These are phyloP conservation scores for Kluyveromyces sp. DNA, from an alignment of 1,139 yeast genomes.

Conservation along the genomic window DNA sequence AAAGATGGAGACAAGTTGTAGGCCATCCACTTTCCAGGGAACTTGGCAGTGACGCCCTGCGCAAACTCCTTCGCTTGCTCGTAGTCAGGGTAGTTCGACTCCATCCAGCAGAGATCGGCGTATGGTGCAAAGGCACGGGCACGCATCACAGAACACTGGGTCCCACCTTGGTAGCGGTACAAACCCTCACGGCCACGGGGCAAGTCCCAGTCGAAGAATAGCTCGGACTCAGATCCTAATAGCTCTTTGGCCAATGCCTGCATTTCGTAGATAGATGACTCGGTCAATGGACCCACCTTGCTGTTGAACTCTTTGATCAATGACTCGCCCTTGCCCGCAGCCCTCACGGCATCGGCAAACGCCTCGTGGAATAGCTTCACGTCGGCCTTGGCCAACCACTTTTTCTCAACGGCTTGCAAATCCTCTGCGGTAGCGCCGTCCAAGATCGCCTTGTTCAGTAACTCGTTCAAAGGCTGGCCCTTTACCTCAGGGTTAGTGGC, in stretches of 20 bases:
- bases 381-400: conserved; percentile 81
- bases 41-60: conserved; percentile 72
- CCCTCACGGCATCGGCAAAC: conserved; percentile 73
- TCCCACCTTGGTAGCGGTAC: conserved; percentile 94
- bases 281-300: conserved; percentile 67
- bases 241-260: conserved; percentile 67
- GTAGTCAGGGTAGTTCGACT: conserved; percentile 90
- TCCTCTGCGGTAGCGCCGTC: conserved; percentile 65
- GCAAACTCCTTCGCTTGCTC: conserved; percentile 93
- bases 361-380: conserved; percentile 88
- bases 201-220: conserved; percentile 92
- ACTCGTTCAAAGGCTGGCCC: conserved; percentile 54
- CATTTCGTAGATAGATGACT: conserved; percentile 74
- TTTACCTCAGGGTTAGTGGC: conserved; percentile 76
- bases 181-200: conserved; percentile 96
- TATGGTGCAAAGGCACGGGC: conserved; percentile 94
- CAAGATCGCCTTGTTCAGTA: conserved; percentile 75
- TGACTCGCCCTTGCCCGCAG: conserved; percentile 54
- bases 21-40: conserved; percentile 91
- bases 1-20: conserved; percentile 94
- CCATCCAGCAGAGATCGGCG: conserved; percentile 98
- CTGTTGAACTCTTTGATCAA: conserved; percentile 60
- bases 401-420: conserved; percentile 65
- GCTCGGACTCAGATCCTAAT: conserved; percentile 75
- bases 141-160: conserved; percentile 95